Conservation (phyloP, 2,329 filamentous ascomycete species). For the Trichoderma atroviride region DNA sequence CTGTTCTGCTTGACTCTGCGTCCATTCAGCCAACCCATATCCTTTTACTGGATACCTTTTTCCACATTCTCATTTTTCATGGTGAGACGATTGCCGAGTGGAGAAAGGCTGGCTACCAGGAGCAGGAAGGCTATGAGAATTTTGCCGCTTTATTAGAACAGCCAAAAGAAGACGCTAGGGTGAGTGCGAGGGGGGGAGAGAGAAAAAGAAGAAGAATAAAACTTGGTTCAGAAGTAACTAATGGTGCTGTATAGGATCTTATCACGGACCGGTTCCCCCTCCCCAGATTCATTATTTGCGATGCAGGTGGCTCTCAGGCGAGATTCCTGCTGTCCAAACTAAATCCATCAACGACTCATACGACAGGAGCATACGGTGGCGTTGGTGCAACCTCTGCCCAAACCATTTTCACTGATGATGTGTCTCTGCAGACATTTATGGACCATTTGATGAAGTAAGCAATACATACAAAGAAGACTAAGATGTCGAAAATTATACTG, state of each 20-base stretch:
- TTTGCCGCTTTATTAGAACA: constrained; percentile 85
- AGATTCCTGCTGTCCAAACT: constrained; percentile 96
- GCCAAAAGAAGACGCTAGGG: constrained; percentile 94
- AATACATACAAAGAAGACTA: no score
- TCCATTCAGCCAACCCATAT: constrained; percentile 95
- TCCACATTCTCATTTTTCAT: constrained; percentile 99
- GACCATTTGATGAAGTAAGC: constrained; percentile 98
- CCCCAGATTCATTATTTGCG: constrained; percentile 96
- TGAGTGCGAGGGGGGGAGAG: constrained; percentile 49
- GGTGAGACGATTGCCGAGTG: constrained; percentile 97
- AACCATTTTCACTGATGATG: constrained; percentile 98
- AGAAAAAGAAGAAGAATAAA: no score
- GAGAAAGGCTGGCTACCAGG: constrained; percentile 97
- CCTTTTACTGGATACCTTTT: constrained; percentile 95
- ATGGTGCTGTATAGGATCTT: constrained; percentile 67
- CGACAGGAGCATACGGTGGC: constrained; percentile 87
- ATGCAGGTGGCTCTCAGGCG: constrained; percentile 96
- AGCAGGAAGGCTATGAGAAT: constrained; percentile 97
- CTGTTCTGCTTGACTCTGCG: constrained; percentile 93
- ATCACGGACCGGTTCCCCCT: constrained; percentile 98
- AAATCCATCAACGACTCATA: constrained; percentile 96
- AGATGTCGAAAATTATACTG: not conserved
- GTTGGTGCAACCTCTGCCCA: constrained; percentile 84
- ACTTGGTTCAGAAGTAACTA: not conserved
- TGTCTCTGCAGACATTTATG: constrained; percentile 98